These are phyloP conservation scores for Myxozyma mucilagina DNA, from an alignment of 805 yeast genomes.

Conservation along the genomic window DNA sequence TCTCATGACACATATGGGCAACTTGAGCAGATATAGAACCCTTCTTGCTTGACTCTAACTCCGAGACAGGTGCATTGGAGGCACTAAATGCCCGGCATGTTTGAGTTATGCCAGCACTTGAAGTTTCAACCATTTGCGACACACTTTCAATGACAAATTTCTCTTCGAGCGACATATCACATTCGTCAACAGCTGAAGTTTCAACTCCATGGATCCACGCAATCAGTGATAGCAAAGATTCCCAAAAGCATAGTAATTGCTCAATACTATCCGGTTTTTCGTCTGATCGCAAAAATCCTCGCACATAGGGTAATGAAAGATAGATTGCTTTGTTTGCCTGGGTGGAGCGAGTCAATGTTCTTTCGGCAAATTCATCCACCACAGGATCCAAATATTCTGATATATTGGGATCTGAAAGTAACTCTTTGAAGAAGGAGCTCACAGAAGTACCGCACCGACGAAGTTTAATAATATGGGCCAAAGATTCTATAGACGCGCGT, in stretches of 20 bases:
- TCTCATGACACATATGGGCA: neutral
- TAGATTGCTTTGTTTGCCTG: constrained; percentile 5
- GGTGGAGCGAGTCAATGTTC: neutral
- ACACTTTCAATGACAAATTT: constrained; percentile 8
- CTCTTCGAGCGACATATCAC: constrained; percentile 12
- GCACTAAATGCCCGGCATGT: neutral
- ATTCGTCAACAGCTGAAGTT: neutral
- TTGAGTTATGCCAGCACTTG: neutral
- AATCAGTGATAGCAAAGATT: constrained; percentile 3
- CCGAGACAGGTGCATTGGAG: neutral
- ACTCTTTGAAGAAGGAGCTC: neutral
- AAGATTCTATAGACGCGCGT: constrained; percentile 6
- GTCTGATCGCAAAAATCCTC: constrained; percentile 3
- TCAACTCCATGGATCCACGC: constrained; percentile 13
- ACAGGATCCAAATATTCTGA: neutral
- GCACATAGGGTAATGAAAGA: constrained; percentile 5
- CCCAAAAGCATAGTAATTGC: constrained; percentile 11
- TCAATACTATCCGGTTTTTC: constrained; percentile 12
- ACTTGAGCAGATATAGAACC: constrained; percentile 5
- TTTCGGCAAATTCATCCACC: neutral
- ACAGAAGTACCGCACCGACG: constrained; percentile 4
- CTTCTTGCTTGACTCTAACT: neutral
- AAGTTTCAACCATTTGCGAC: neutral
- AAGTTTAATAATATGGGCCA: constrained; percentile 12
- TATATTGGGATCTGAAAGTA: constrained; percentile 3